Evolutionary conservation across 1,139 yeast genomes (phyloP), one percentile per base, ranked within the genome.

Genomic region (Hanseniaspora uvarum): DNA sequence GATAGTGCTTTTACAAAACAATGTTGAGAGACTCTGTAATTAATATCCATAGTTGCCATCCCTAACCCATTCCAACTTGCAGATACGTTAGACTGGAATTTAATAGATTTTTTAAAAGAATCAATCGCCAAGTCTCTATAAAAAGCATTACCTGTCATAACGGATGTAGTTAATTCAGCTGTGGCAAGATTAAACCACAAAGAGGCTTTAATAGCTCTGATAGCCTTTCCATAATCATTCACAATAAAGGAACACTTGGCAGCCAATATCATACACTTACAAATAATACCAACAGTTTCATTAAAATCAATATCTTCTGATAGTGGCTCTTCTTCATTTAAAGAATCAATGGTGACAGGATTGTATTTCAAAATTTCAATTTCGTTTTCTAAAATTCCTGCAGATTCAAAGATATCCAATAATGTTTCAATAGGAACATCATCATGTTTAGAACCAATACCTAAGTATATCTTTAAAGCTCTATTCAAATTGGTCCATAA

Each of bases 1-100:
- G 86, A 74, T 2, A 81, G 70, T 0, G 96, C 92, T 58, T 86
- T 83, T 60, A 94, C 85, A 61, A 85, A 86, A 65, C 96, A 87
- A 68, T 92, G 98, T 65, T 92, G 99, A 0, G 96, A 74, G 7
- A 87, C 84, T 53, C 77, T 76, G 0, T 92, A 82, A 60, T 80
- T 83, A 5, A 72, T 66, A 1, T 78, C 70, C 48, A 81, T 74
- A 0, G 81, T 70, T 0, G 86, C 81, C 58, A 83, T 76, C 12
- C 97, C 98, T 40, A 89, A 73, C 0, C 86, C 83, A 51, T 80
- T 74, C 99, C 99, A 92, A 56, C 80, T 81, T 33, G 77, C 80
- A 1, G 84, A 72, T 59, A 83, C 84, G 56, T 75, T 77, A 4
- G 81, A 76, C 63, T 89, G 96, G 19, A 81, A 68, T 56, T 77